Conservation (phyloP, 108 stramenopile genomes). For the Fragilariopsis cylindrus region DNA sequence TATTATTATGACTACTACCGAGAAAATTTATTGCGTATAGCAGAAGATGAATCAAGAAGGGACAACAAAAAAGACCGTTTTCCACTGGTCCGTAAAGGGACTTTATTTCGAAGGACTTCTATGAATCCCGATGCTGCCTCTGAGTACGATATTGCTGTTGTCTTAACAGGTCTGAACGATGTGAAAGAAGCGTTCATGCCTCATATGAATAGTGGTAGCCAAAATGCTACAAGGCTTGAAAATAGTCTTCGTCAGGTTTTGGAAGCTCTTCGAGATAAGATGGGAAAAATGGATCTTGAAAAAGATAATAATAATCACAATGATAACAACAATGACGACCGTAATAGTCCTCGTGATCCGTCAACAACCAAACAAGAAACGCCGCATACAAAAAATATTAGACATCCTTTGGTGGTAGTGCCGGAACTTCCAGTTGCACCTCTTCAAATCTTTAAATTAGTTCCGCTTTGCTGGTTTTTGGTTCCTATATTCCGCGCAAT, state of each 20-base stretch:
- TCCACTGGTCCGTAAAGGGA: constrained; percentile 26
- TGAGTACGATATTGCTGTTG: constrained; percentile 64
- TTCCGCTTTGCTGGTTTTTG: constrained; percentile 62
- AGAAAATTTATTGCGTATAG: not conserved
- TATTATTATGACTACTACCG: constrained; percentile 15
- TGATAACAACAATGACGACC: not conserved
- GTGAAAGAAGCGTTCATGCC: constrained; percentile 66
- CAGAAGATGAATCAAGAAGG: not conserved
- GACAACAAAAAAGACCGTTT: not conserved
- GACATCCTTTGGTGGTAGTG: constrained; percentile 54
- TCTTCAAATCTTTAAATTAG: constrained; percentile 41
- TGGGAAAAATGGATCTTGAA: constrained; percentile 18
- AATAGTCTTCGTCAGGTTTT: constrained; percentile 27
- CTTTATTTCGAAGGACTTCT: constrained; percentile 31
- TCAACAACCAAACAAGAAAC: not conserved
- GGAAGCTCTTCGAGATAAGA: constrained; percentile 35
- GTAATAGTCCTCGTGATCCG: not conserved
- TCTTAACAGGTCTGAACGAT: constrained; percentile 70
- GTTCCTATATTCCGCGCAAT: constrained; percentile 45
- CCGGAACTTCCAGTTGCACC: constrained; percentile 58
- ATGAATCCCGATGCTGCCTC: constrained; percentile 34
- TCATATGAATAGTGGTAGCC: constrained; percentile 26
- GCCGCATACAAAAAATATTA: not conserved
- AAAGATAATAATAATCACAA: constrained; percentile 1
- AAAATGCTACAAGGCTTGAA: constrained; percentile 1